A percentile compares a stretch with the other conserved stretches of the same genome.
Evolutionary conservation across 805 yeast species (phyloP).

Genomic region (Vanderwaltozyma yarrowii): DNA sequence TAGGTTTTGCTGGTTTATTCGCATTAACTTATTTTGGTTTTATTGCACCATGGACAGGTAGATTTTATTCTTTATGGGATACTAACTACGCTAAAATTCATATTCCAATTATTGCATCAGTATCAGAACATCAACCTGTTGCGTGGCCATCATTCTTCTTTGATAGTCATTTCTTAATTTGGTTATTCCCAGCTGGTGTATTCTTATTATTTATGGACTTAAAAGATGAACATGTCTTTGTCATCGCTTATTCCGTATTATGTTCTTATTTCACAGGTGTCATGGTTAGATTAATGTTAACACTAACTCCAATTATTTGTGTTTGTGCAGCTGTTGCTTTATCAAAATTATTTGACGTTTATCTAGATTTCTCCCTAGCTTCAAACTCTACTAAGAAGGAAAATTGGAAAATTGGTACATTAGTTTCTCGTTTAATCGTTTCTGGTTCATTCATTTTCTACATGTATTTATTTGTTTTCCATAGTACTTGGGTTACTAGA

Average conservation of each 20-base stretch:
- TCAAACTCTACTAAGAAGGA: conserved; percentile 6
- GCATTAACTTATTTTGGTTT: conserved; percentile 80
- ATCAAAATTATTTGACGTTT: conserved; percentile 74
- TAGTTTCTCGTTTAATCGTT: conserved; percentile 53
- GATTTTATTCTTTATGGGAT: conserved; percentile 98
- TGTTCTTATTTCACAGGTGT: conserved; percentile 98
- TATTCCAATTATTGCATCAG: conserved; percentile 97
- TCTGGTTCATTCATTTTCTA: conserved; percentile 60
- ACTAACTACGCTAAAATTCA: conserved; percentile 96
- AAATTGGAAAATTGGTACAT: conserved; percentile 23
- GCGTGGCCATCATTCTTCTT: conserved; percentile 99
- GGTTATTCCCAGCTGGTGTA: conserved; percentile 98
- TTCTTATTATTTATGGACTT: conserved; percentile 83
- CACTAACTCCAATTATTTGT: conserved; percentile 93
- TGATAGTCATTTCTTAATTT: conserved; percentile 83
- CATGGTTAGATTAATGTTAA: conserved; percentile 95
- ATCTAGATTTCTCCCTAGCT: conserved; percentile 47
- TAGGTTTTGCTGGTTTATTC: conserved; percentile 65
- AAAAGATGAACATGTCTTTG: conserved; percentile 84
- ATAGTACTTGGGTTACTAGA: conserved; percentile 96
- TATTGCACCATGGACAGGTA: conserved; percentile 99
- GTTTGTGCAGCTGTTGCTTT: conserved; percentile 85
- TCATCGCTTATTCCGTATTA: conserved; percentile 84
- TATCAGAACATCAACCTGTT: conserved; percentile 99
- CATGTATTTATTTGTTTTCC: conserved; percentile 73